phyloP scores from a whole-genome alignment of 306 rosid genomes.

The Quercus agrifolia region DNA sequence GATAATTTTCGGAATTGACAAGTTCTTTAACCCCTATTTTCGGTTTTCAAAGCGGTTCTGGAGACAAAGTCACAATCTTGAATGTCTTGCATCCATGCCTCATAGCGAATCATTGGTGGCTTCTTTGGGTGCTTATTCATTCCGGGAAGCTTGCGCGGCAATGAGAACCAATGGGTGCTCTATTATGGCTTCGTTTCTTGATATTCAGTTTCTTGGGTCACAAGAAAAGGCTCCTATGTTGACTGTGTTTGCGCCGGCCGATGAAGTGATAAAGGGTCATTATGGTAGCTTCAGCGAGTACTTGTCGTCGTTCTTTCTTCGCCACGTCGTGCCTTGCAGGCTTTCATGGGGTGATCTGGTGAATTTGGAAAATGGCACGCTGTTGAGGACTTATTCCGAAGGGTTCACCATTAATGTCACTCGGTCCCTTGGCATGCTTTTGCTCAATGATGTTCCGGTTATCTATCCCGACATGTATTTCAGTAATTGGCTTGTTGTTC shows the following conservation, averaged over 20 bases:
- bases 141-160: constrained; percentile 7
- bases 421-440: constrained; percentile 42
- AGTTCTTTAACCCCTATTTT: constrained; percentile 45
- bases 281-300: constrained; percentile 32
- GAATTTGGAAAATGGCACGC: constrained; percentile 34
- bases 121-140: not conserved
- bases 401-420: constrained; percentile 48
- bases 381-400: constrained; percentile 50
- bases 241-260: constrained; percentile 71
- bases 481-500: constrained; percentile 56
- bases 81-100: constrained; percentile 1
- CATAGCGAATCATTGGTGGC: not conserved
- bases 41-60: not conserved
- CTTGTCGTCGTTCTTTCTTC: constrained; percentile 49
- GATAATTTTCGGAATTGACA: constrained; percentile 29
- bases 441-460: constrained; percentile 58
- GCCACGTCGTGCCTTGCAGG: constrained; percentile 70
- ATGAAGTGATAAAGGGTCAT: constrained; percentile 35
- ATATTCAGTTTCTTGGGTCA: constrained; percentile 45
- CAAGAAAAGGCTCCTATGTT: constrained; percentile 26
- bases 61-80: not conserved
- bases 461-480: constrained; percentile 44
- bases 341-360: constrained; percentile 62
- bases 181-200: constrained; percentile 63
- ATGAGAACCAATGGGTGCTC: constrained; percentile 44